Conservation (phyloP, 805 yeast genomes). For the Candida railenensis region DNA sequence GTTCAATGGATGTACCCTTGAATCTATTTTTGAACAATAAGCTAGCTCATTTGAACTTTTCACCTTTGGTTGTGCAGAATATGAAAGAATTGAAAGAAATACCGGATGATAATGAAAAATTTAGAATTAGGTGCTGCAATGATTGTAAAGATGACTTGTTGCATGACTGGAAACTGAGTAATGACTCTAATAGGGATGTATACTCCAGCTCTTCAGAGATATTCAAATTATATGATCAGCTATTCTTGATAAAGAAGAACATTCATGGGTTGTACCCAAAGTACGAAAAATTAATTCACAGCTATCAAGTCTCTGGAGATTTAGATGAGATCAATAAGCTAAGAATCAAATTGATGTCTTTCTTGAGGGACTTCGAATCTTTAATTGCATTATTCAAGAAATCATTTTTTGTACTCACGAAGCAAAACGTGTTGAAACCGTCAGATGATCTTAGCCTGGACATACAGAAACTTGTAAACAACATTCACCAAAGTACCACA, state of each 20-base stretch:
- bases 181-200: slow-evolving; percentile 5
- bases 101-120: slow-evolving; percentile 14
- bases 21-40: slow-evolving; percentile 33
- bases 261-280: slow-evolving; percentile 20
- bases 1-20: slow-evolving; percentile 74
- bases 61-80: slow-evolving; percentile 20
- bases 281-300: slow-evolving; percentile 13
- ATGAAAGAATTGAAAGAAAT: slow-evolving; percentile 12
- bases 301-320: background rate
- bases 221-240: slow-evolving; percentile 18
- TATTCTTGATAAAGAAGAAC: slow-evolving; percentile 21
- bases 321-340: slow-evolving; percentile 16
- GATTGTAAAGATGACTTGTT: slow-evolving; percentile 66
- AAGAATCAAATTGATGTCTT: slow-evolving; percentile 20
- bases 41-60: slow-evolving; percentile 35
- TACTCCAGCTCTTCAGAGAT: slow-evolving; percentile 8
- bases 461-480: slow-evolving; percentile 41
- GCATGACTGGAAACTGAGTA: slow-evolving; percentile 40
- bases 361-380: slow-evolving; percentile 33
- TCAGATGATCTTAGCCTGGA: background rate
- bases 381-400: slow-evolving; percentile 21
- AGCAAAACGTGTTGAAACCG: background rate
- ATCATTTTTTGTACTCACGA: slow-evolving; percentile 7
- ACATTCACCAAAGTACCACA: slow-evolving; percentile 58
- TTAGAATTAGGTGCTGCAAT: slow-evolving; percentile 60